Conservation (phyloP, 495 filamentous ascomycete species). For the Penicillium psychrofluorescens region DNA sequence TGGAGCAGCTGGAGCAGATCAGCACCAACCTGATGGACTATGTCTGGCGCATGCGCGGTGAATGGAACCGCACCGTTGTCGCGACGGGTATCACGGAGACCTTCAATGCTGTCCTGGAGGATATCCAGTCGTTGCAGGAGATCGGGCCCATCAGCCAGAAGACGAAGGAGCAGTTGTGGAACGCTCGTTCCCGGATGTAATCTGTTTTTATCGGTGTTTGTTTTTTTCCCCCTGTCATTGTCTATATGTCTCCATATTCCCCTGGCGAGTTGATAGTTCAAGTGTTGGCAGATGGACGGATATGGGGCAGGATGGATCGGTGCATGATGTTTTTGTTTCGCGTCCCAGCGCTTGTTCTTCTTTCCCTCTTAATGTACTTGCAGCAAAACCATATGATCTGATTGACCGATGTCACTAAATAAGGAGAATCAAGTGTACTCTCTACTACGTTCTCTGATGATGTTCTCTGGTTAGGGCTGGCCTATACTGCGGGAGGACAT, state of each 20-base stretch:
- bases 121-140: slow-evolving; percentile 66
- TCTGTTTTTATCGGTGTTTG: slow-evolving; percentile 1
- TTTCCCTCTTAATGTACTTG: neutral
- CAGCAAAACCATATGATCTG: neutral
- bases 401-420: too few relatives aligned
- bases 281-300: neutral
- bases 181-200: slow-evolving; percentile 13
- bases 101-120: slow-evolving; percentile 74
- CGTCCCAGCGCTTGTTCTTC: neutral
- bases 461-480: too few relatives aligned
- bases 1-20: slow-evolving; percentile 93
- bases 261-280: slow-evolving; percentile 4
- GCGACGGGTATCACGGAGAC: slow-evolving; percentile 50
- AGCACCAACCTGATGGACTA: slow-evolving; percentile 85
- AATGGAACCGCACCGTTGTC: slow-evolving; percentile 76
- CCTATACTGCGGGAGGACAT: slow-evolving; percentile 13
- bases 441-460: too few relatives aligned
- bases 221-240: slow-evolving; percentile 5
- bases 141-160: slow-evolving; percentile 37
- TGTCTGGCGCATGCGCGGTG: slow-evolving; percentile 68
- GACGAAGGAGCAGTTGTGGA: slow-evolving; percentile 27
- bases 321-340: neutral
- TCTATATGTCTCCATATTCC: slow-evolving; percentile 8
- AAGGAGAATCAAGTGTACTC: too few relatives aligned
- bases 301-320: slow-evolving; percentile 1